phyloP scores from a whole-genome alignment of 148 eudicot species.

The Cornus florida region DNA sequence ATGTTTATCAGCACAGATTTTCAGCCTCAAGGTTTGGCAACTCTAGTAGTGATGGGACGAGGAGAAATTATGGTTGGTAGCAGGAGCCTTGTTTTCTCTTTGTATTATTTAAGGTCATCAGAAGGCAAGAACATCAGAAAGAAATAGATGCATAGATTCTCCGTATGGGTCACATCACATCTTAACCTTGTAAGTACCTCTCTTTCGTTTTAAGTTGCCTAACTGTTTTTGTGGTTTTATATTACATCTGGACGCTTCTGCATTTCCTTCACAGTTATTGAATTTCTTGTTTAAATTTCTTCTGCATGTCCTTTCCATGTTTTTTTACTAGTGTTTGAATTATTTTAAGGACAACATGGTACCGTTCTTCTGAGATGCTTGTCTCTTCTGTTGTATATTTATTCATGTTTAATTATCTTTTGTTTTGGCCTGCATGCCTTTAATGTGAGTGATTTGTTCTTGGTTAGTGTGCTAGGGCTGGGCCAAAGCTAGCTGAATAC shows the following conservation, averaged over 20 bases:
- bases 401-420: not conserved
- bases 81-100: slow-evolving; percentile 11
- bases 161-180: not conserved
- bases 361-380: not conserved
- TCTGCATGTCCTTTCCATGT: too few relatives aligned
- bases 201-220: not conserved
- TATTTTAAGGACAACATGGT: not conserved
- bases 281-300: not conserved
- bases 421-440: not conserved
- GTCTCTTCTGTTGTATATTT: not conserved
- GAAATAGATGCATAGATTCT: not conserved
- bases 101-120: not conserved
- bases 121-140: not conserved
- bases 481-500: not conserved
- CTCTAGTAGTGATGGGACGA: slow-evolving; percentile 32
- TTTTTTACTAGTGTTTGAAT: too few relatives aligned
- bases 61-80: slow-evolving; percentile 52
- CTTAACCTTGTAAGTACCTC: slow-evolving; percentile 6
- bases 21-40: slow-evolving; percentile 56
- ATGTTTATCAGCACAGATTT: slow-evolving; percentile 32
- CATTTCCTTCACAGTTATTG: not conserved
- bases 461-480: not conserved
- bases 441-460: not conserved
- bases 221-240: not conserved
- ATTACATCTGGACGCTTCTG: not conserved